phyloP scores from a whole-genome alignment of 805 yeast species.

The Schwanniomyces yamadae region DNA sequence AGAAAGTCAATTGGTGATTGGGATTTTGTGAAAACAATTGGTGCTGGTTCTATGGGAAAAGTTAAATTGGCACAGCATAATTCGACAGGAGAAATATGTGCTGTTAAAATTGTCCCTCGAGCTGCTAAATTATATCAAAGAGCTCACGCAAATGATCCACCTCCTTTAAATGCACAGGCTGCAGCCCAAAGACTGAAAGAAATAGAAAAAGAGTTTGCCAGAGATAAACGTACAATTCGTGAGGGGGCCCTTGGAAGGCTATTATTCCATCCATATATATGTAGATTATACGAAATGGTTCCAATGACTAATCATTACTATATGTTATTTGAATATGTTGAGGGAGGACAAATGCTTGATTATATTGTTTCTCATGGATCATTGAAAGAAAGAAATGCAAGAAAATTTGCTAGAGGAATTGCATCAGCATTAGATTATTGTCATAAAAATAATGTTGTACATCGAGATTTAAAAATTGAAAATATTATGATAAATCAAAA shows the following conservation, averaged over 20 bases:
- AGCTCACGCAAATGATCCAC: slow-evolving; percentile 67
- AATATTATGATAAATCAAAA: slow-evolving; percentile 90
- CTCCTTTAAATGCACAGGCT: slow-evolving; percentile 59
- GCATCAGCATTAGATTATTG: slow-evolving; percentile 92
- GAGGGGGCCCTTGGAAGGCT: slow-evolving; percentile 94
- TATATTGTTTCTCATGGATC: slow-evolving; percentile 96
- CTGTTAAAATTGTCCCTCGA: slow-evolving; percentile 88
- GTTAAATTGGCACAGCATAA: slow-evolving; percentile 91
- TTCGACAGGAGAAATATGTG: slow-evolving; percentile 78
- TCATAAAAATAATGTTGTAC: slow-evolving; percentile 92
- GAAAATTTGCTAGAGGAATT: slow-evolving; percentile 92
- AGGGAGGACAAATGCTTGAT: slow-evolving; percentile 97
- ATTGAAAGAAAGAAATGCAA: slow-evolving; percentile 87
- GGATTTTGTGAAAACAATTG: slow-evolving; percentile 92
- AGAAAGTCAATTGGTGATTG: slow-evolving; percentile 93
- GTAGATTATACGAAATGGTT: slow-evolving; percentile 88
- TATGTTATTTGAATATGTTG: slow-evolving; percentile 93
- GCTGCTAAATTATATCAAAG: slow-evolving; percentile 77
- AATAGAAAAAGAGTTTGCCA: slow-evolving; percentile 76
- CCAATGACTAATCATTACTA: slow-evolving; percentile 96
- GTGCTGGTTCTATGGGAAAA: slow-evolving; percentile 99
- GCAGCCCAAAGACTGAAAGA: slow-evolving; percentile 63
- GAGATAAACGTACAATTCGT: slow-evolving; percentile 89
- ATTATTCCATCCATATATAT: slow-evolving; percentile 87
- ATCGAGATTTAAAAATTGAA: slow-evolving; percentile 94